Evolutionary conservation across 345 rosid genomes (phyloP).

Genomic region (Mangifera indica): DNA sequence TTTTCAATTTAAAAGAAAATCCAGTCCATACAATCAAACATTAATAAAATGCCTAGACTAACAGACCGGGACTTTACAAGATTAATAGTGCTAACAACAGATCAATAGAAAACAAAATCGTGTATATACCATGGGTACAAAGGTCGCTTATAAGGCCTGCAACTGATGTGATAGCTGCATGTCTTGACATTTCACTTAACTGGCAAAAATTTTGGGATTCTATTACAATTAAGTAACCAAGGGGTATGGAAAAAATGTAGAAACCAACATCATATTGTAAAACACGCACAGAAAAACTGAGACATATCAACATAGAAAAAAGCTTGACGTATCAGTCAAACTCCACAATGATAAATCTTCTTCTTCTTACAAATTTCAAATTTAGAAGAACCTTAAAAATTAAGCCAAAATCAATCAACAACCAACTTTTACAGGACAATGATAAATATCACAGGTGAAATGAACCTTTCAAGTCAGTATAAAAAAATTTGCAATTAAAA

Average conservation of each 20-base stretch:
- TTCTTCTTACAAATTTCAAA: too few species aligned
- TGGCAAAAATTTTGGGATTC: constrained; percentile 28
- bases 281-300: not conserved
- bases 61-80: not conserved
- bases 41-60: not conserved
- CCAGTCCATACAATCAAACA: not conserved
- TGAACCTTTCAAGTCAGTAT: not conserved
- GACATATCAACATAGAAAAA: not conserved
- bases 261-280: not conserved
- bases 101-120: constrained; percentile 14
- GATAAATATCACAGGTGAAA: not conserved
- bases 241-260: not conserved
- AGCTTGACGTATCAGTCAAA: not conserved
- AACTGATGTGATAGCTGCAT: constrained; percentile 54
- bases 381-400: too few species aligned
- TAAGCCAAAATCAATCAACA: not conserved
- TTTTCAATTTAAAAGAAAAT: not conserved
- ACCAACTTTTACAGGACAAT: not conserved
- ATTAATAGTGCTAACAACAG: not conserved
- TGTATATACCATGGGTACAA: constrained; percentile 65
- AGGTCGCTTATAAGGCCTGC: constrained; percentile 65
- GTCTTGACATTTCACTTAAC: constrained; percentile 76
- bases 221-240: constrained; percentile 9
- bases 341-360: not conserved
- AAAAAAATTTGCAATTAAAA: not conserved